These are phyloP conservation scores for Mycena polygramma DNA, from an alignment of 768 basidiomycete genomes.

Conservation along the genomic window DNA sequence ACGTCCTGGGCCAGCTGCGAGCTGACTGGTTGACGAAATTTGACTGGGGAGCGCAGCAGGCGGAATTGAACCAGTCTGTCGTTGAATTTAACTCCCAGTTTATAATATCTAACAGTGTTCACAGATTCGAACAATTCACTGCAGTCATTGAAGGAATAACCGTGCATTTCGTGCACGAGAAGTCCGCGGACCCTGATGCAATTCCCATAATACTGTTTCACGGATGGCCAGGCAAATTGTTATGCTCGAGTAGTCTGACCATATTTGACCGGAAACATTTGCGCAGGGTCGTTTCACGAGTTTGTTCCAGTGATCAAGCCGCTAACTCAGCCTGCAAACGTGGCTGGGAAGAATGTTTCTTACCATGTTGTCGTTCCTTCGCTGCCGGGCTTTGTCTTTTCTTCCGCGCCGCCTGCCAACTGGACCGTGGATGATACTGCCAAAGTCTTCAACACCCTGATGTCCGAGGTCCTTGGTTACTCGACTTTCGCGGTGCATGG, in stretches of 20 bases:
- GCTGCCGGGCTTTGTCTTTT: too few species aligned
- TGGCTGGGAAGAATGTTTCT: too few species aligned
- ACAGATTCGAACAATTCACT: slow-evolving; percentile 31
- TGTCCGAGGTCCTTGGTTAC: slow-evolving; percentile 44
- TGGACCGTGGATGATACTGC: slow-evolving; percentile 44
- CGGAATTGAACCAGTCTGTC: slow-evolving; percentile 11
- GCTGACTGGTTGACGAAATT: slow-evolving; percentile 5
- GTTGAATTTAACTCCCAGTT: neutral
- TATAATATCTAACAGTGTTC: too few species aligned
- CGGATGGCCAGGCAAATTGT: slow-evolving; percentile 28
- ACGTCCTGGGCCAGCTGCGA: neutral
- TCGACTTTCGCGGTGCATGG: slow-evolving; percentile 40
- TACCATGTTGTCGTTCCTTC: too few species aligned
- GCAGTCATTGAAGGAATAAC: slow-evolving; percentile 31
- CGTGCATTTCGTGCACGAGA: slow-evolving; percentile 19
- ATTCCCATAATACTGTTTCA: slow-evolving; percentile 26
- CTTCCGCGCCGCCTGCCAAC: slow-evolving; percentile 15
- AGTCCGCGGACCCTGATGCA: slow-evolving; percentile 10
- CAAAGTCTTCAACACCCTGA: slow-evolving; percentile 41
- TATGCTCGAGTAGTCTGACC: neutral
- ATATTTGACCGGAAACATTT: too few species aligned
- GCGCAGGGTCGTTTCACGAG: neutral
- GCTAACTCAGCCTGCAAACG: too few species aligned
- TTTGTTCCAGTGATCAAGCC: too few species aligned
- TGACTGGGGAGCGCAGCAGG: slow-evolving; percentile 19